A percentile compares a stretch with the other conserved stretches of the same genome.
Evolutionary conservation across 257 asterid genomes (phyloP).

Genomic region (Rehmannia glutinosa): DNA sequence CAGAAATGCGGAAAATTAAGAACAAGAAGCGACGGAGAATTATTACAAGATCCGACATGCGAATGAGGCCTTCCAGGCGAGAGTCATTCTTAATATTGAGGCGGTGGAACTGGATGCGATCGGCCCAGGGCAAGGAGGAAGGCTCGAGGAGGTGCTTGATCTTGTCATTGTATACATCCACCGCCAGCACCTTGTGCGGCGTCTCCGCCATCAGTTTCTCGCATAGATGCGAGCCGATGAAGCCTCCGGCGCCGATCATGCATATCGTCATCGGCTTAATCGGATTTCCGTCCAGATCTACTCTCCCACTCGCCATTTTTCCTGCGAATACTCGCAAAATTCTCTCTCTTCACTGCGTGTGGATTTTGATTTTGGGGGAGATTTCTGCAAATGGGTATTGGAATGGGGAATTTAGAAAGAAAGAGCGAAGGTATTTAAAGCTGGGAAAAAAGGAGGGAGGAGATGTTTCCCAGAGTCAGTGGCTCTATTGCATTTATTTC

Average conservation of each 20-base stretch:
- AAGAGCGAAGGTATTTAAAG: slow-evolving; percentile 15
- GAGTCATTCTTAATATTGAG: slow-evolving; percentile 90
- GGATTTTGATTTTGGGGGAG: background rate
- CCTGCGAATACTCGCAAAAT: background rate
- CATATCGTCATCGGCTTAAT: slow-evolving; percentile 76
- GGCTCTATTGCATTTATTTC: background rate
- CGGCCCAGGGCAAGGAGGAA: slow-evolving; percentile 45
- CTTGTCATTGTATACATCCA: slow-evolving; percentile 84
- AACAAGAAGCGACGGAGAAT: background rate
- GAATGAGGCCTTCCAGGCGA: slow-evolving; percentile 94
- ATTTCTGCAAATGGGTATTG: slow-evolving; percentile 1
- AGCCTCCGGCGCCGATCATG: slow-evolving; percentile 97
- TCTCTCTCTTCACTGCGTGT: background rate
- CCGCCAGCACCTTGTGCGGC: slow-evolving; percentile 77
- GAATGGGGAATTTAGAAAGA: background rate
- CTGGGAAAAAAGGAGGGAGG: slow-evolving; percentile 15
- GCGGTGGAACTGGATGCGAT: slow-evolving; percentile 90
- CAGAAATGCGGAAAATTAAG: background rate
- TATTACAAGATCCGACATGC: slow-evolving; percentile 93
- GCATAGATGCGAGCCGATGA: slow-evolving; percentile 93
- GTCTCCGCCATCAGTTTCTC: slow-evolving; percentile 85
- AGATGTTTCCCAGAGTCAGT: background rate
- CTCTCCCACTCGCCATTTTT: slow-evolving; percentile 61
- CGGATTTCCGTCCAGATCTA: slow-evolving; percentile 91
- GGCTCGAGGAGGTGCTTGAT: slow-evolving; percentile 89